Conservation (phyloP, 2,329 filamentous ascomycete species). For the Pestalotiopsis sp. region DNA sequence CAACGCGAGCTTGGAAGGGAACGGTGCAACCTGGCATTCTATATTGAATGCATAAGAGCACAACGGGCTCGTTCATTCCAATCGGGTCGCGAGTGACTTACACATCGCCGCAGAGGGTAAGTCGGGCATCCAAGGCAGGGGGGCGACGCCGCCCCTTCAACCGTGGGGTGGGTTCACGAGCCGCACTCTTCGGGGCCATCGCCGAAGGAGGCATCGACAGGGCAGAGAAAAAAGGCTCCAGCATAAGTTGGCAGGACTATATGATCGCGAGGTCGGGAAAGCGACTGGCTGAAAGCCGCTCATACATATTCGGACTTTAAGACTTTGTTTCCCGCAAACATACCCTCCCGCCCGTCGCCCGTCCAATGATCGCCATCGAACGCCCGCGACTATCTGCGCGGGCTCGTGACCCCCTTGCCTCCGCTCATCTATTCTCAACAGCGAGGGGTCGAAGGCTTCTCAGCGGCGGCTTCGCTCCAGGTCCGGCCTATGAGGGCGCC, state of each 20-base stretch:
- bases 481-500: not conserved
- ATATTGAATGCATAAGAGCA: not conserved
- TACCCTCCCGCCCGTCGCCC: not conserved
- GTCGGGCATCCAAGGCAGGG: not conserved
- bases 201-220: not conserved
- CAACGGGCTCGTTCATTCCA: not conserved
- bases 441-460: not conserved
- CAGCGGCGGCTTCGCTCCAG: no score
- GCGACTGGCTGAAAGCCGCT: not conserved
- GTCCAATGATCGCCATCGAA: not conserved
- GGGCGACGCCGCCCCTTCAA: not conserved
- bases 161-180: not conserved
- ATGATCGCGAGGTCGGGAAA: not conserved
- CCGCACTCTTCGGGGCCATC: not conserved
- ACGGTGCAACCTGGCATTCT: not conserved
- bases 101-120: not conserved
- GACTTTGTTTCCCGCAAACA: not conserved
- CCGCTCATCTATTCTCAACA: not conserved
- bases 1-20: not conserved
- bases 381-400: not conserved
- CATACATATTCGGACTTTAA: not conserved
- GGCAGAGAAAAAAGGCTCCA: not conserved
- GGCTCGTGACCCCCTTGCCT: not conserved
- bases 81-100: not conserved
- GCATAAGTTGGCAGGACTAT: not conserved